A percentile compares a stretch with the other conserved stretches of the same genome.
These are phyloP conservation scores for Herpetomonas tarakana DNA, from an alignment of 208 protist genomes.

Conservation along the genomic window DNA sequence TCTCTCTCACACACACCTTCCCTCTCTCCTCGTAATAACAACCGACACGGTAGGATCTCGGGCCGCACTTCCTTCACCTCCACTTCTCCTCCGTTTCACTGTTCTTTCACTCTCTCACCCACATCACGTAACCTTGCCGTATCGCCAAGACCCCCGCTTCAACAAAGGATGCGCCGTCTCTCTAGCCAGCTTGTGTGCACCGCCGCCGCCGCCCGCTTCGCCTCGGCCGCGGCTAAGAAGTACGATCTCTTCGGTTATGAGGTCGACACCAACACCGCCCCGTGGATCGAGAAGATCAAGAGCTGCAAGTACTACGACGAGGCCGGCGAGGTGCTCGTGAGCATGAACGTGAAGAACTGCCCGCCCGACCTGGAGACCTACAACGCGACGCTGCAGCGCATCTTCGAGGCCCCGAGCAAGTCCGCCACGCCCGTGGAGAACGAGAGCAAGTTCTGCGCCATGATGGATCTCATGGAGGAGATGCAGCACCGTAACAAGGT, in stretches of 20 bases:
- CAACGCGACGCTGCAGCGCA: slow-evolving; percentile 81
- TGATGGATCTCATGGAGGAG: slow-evolving; percentile 90
- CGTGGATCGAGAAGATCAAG: slow-evolving; percentile 86
- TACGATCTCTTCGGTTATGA: slow-evolving; percentile 89
- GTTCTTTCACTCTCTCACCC: too few relatives aligned
- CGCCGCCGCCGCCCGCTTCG: slow-evolving; percentile 43
- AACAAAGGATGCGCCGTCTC: slow-evolving; percentile 73
- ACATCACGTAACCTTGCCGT: too few relatives aligned
- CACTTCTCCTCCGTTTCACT: too few relatives aligned
- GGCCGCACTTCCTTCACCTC: too few relatives aligned
- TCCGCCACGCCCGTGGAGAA: slow-evolving; percentile 58
- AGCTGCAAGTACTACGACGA: slow-evolving; percentile 85
- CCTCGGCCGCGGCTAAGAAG: slow-evolving; percentile 62
- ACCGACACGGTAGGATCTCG: too few relatives aligned
- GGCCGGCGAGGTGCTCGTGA: slow-evolving; percentile 84
- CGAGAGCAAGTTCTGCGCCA: slow-evolving; percentile 89
- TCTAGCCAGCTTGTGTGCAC: slow-evolving; percentile 59
- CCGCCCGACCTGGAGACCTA: slow-evolving; percentile 86
- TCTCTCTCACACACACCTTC: too few relatives aligned
- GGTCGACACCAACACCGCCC: slow-evolving; percentile 77
- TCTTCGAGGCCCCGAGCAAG: slow-evolving; percentile 78
- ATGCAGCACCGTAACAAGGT: slow-evolving; percentile 88
- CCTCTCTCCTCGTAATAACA: too few relatives aligned
- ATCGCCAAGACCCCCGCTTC: too few relatives aligned
- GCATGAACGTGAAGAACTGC: slow-evolving; percentile 91